Evolutionary conservation across 257 asterid species (phyloP).

Genomic region (Nicotiana undulata): DNA sequence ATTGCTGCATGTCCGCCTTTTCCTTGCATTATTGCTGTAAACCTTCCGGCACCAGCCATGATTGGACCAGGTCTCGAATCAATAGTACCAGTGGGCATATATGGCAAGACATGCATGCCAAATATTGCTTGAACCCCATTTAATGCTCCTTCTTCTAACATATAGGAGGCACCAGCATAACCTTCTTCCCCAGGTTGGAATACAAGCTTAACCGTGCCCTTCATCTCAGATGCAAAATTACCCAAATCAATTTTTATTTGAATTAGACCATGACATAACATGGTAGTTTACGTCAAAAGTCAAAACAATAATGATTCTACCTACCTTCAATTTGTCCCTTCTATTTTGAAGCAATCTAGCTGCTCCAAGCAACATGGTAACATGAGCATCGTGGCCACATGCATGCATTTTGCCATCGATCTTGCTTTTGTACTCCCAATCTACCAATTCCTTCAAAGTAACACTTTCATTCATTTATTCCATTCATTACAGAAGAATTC

Average conservation of each 20-base stretch:
- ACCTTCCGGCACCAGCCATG: slow-evolving; percentile 70
- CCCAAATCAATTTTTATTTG: slow-evolving; percentile 7
- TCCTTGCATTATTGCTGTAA: slow-evolving; percentile 55
- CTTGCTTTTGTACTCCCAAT: slow-evolving; percentile 92
- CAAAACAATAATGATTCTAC: neutral
- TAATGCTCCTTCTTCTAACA: slow-evolving; percentile 62
- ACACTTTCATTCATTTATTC: neutral
- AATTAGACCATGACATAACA: neutral
- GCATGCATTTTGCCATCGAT: slow-evolving; percentile 86
- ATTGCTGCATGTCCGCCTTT: slow-evolving; percentile 80
- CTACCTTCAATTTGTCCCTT: slow-evolving; percentile 60
- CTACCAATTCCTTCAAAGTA: slow-evolving; percentile 63
- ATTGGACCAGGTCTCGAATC: slow-evolving; percentile 63
- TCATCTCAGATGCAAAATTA: neutral
- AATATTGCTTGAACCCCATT: slow-evolving; percentile 66
- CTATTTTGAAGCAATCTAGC: slow-evolving; percentile 66
- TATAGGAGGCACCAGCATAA: slow-evolving; percentile 56
- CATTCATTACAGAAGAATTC: neutral
- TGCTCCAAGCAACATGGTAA: slow-evolving; percentile 92
- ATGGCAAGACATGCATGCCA: slow-evolving; percentile 60
- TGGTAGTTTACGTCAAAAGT: neutral
- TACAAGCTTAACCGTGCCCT: slow-evolving; percentile 84
- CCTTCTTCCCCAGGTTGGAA: slow-evolving; percentile 98
- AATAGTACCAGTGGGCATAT: slow-evolving; percentile 39
- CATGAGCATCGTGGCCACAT: slow-evolving; percentile 92